Evolutionary conservation across 1,284 basidiomycete genomes (phyloP), one percentile per base, ranked within the genome.

Genomic region (Papiliotrema laurentii): DNA sequence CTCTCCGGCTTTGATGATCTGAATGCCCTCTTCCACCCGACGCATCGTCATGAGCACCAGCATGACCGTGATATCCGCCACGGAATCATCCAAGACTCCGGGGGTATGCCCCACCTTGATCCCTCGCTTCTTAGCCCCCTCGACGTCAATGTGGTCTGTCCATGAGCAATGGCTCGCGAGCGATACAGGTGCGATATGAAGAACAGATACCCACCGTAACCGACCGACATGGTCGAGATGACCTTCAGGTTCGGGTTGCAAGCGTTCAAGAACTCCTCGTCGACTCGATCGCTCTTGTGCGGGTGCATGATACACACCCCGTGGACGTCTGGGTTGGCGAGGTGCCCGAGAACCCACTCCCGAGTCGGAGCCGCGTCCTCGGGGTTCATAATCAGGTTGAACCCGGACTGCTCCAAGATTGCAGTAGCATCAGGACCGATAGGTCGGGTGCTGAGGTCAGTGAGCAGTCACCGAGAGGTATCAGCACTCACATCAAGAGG

Each of bases 61-160:
- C 83, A 94, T 87, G 37, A 94, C 78, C 0, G 85, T 82, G 10
- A 89, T 71, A 69, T 97, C 93, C 10, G 93, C 92, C 28, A 92
- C 90, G 85, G 58, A 1, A 61, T 88, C 85, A 11, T 87, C 91
- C 19, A 96, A 79, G 3, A 96, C 85, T 50, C 89, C 86, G 0
- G 92, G 92, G 0, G 92, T 97, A 71, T 92, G 90, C 4, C 94
- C 94, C 11, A 97, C 72, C 42, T 80, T 82, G 53, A 97, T 79
- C 2, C 80, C 78, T 16, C 83, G 79, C 56, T 78, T 74, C n/a
- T 81, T 79, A n/a, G 85, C 73, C 16, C 81, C 80, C 9, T 75
- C 65, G 0, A 87, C 73, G 54, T 87, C 82, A 43, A 92, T 80
- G 62, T 97, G 94, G 57, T 97, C 93, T 89, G 51, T 25, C 19